Conservation (phyloP, 768 basidiomycete species). For the Phallus indusiatus region DNA sequence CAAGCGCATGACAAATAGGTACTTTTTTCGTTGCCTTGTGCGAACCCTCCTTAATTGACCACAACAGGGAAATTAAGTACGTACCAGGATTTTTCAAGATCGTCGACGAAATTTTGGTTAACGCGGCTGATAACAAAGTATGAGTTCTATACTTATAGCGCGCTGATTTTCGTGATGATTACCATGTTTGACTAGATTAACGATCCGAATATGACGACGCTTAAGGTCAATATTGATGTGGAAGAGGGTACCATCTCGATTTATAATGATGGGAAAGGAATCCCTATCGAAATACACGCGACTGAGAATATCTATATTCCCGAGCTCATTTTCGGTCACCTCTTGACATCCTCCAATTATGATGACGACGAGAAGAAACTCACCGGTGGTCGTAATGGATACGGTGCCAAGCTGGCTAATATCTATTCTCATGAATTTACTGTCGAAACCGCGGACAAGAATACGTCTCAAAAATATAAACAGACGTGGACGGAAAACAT, state of each 20-base stretch:
- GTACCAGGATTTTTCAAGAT: conserved; percentile 99
- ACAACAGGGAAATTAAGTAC: conserved; percentile 44
- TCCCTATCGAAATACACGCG: conserved; percentile 92
- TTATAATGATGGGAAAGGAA: conserved; percentile 91
- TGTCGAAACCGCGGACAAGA: conserved; percentile 90
- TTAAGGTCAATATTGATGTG: conserved; percentile 81
- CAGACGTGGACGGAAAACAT: conserved; percentile 95
- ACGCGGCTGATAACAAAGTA: conserved; percentile 99
- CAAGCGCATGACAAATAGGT: conserved; percentile 77
- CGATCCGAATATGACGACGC: conserved; percentile 80
- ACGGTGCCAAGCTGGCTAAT: conserved; percentile 96
- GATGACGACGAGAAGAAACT: conserved; percentile 99
- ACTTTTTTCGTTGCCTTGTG: conserved; percentile 30
- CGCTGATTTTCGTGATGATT: background rate
- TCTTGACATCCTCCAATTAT: conserved; percentile 92
- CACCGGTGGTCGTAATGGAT: conserved; percentile 97
- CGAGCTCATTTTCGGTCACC: conserved; percentile 92
- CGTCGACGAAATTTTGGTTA: conserved; percentile 97
- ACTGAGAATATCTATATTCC: conserved; percentile 94
- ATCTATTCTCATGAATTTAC: conserved; percentile 97
- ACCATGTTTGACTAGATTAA: conserved; percentile 57
- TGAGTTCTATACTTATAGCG: conserved; percentile 10
- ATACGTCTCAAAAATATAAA: conserved; percentile 79
- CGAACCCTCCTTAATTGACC: background rate
- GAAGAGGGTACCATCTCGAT: conserved; percentile 84